Evolutionary conservation across 306 rosid genomes (phyloP).

Genomic region (Begonia peltatifolia): DNA sequence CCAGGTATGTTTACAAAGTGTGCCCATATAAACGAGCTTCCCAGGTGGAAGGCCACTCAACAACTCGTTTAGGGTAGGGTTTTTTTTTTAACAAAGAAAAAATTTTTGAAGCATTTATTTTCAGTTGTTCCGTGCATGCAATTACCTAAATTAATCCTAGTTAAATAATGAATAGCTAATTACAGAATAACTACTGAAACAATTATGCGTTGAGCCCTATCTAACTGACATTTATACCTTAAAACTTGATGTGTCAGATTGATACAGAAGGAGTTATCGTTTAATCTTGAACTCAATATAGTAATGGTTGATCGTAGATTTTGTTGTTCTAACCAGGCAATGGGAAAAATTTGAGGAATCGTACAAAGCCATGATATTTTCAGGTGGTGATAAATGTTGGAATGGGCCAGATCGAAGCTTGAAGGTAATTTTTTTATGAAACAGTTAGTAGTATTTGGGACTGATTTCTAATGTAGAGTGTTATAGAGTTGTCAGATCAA

Average conservation of each 20-base stretch:
- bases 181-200: not conserved
- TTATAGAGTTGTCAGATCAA: not conserved
- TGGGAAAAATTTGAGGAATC: conserved; percentile 97
- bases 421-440: conserved; percentile 39
- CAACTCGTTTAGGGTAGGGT: conserved; percentile 86
- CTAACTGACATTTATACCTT: too few species aligned
- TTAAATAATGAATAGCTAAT: too few species aligned
- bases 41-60: conserved; percentile 74
- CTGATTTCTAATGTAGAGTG: too few species aligned
- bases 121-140: too few species aligned
- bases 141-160: too few species aligned
- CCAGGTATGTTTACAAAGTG: conserved; percentile 89
- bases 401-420: conserved; percentile 98
- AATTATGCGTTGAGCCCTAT: too few species aligned
- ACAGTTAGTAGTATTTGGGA: not conserved
- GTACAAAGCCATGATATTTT: conserved; percentile 61
- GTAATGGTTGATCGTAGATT: too few species aligned
- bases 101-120: too few species aligned
- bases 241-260: too few species aligned
- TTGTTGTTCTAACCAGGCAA: conserved; percentile 28
- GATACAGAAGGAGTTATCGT: too few species aligned
- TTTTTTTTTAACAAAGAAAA: not conserved
- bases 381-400: conserved; percentile 92
- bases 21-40: conserved; percentile 94
- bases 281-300: too few species aligned